Base-by-base conservation (phyloP, 805 yeast species). In the Groenewaldozyma salmanticensis region DNA sequence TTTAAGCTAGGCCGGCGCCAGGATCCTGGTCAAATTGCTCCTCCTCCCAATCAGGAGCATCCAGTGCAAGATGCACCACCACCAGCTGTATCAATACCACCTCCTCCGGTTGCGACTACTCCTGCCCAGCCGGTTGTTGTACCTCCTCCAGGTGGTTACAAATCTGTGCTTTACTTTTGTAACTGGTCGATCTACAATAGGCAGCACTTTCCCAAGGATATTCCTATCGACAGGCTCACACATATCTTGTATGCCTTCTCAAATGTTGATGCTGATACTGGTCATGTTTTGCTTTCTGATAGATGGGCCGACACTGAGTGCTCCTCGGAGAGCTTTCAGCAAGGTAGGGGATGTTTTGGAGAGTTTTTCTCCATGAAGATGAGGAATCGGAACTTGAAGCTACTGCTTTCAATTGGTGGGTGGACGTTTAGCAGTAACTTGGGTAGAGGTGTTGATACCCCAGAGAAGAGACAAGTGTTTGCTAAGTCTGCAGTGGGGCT, bases 391-490 rank as follows among this genome's bases (percentile, higher is more conserved):
- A 54, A 68, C 27, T 54, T 86, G 24, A 75, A 77, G 46, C 65
- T 78, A 0, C 64, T 77, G 3, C 68, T 87, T 71, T 79, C 95
- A 0, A 71, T 90, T 42, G 98, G 98, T 4, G 98, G 98, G 0
- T 77, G 79, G 79, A 67, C 79, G 0, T 68, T 64, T 47, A 55
- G 73, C 15, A 60, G 62, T 0, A 62, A 64, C 9, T 79, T 87
- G 32, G 65, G 77, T 0, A 60, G 58, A 1, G 68, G 70, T 3
- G 53, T 58, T 31, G 56, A 65, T 0, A 68, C 72, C 18, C 57
- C 62, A 0, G 39, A 34, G 1, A 64, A 61, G 36, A 46, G 78
- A 5, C 53, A 56, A 1, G 55, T 33, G 0, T 84, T 88, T 57
- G 71, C 77, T 2, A 38, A 53, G 1, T 66, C 80, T 0, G 63